Conservation (phyloP, 805 yeast genomes). For the Yarrowia deformans region DNA sequence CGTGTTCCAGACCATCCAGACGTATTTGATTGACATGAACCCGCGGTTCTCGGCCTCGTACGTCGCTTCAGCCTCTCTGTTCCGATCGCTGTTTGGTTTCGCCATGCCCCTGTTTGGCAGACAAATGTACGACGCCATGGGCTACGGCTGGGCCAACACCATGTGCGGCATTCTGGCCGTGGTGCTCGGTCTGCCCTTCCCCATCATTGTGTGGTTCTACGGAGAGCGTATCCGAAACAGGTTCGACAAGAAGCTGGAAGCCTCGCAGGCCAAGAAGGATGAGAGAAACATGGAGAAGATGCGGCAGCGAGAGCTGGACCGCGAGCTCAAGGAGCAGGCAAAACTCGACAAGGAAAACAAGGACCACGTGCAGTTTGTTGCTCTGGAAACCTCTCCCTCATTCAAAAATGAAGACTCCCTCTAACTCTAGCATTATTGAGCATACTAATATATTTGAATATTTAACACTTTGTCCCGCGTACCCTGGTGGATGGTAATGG, state of each 20-base stretch:
- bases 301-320: slow-evolving; percentile 12
- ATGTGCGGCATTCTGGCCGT: slow-evolving; percentile 65
- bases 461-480: no score
- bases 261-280: slow-evolving; percentile 57
- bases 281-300: slow-evolving; percentile 53
- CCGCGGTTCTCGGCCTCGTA: slow-evolving; percentile 73
- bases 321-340: slow-evolving; percentile 22
- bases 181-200: slow-evolving; percentile 69
- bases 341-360: slow-evolving; percentile 5
- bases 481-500: no score
- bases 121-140: slow-evolving; percentile 61
- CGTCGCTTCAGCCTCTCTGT: slow-evolving; percentile 70
- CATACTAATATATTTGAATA: slow-evolving; percentile 20
- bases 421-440: slow-evolving; percentile 15
- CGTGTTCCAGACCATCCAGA: slow-evolving; percentile 72
- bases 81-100: slow-evolving; percentile 72
- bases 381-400: slow-evolving; percentile 5
- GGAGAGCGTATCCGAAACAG: slow-evolving; percentile 67
- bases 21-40: slow-evolving; percentile 74
- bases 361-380: slow-evolving; percentile 1
- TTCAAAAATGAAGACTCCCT: slow-evolving; percentile 1
- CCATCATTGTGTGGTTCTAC: slow-evolving; percentile 61
- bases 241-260: slow-evolving; percentile 62
- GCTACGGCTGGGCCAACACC: slow-evolving; percentile 77
- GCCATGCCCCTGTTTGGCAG: slow-evolving; percentile 71